Conservation (phyloP, 164 flowering plant species). For the Vitis amurensis region DNA sequence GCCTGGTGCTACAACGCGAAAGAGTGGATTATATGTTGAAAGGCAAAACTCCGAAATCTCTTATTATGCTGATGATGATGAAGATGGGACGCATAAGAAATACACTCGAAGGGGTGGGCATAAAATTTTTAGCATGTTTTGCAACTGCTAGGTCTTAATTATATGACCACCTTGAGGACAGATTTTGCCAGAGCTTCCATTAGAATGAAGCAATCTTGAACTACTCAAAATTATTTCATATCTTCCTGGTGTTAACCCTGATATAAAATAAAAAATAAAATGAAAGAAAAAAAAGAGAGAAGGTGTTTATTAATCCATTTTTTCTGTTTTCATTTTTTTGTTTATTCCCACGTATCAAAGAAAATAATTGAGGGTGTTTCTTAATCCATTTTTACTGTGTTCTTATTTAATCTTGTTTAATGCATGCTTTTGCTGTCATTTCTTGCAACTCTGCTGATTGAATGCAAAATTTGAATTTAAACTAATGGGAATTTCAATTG, state of each 20-base stretch:
- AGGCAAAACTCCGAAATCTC: conserved; percentile 84
- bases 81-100: conserved; percentile 80
- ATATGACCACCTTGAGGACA: conserved; percentile 2
- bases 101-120: conserved; percentile 76
- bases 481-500: conserved; percentile 14
- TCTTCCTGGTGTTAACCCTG: too few species aligned
- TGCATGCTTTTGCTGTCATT: conserved; percentile 4
- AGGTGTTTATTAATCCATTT: too few species aligned
- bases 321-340: too few species aligned
- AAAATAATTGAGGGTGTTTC: too few species aligned
- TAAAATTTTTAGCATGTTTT: not conserved
- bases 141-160: not conserved
- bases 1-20: conserved; percentile 89
- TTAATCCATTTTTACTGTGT: not conserved
- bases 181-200: not conserved
- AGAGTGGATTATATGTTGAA: conserved; percentile 55
- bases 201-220: too few species aligned
- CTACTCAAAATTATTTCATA: too few species aligned
- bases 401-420: not conserved
- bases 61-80: conserved; percentile 97
- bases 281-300: too few species aligned
- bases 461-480: not conserved
- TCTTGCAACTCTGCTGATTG: not conserved
- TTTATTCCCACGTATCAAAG: too few species aligned
- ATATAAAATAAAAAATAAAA: too few species aligned